Evolutionary conservation across 192 early-diverging fungal genomes (phyloP).

Genomic region (Thamnidium elegans): DNA sequence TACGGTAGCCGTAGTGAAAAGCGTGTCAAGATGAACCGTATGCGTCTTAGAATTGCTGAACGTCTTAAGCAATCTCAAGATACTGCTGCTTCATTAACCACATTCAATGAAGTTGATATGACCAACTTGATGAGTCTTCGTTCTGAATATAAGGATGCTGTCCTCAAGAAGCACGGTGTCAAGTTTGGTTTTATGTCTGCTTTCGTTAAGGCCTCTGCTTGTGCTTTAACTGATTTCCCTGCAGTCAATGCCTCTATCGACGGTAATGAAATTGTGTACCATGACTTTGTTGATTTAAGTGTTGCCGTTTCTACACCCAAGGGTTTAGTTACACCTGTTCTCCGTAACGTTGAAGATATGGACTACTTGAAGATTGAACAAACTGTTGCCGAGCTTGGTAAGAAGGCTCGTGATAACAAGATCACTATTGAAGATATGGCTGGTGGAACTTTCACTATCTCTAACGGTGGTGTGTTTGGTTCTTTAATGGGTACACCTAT

Average conservation of each 20-base stretch:
- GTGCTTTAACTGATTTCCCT: slow-evolving; percentile 87
- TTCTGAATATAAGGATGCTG: slow-evolving; percentile 89
- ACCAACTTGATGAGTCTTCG: slow-evolving; percentile 90
- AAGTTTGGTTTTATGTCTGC: slow-evolving; percentile 99
- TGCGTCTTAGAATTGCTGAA: slow-evolving; percentile 91
- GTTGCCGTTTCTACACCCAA: slow-evolving; percentile 98
- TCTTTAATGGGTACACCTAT: slow-evolving; percentile 97
- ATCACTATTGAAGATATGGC: slow-evolving; percentile 98
- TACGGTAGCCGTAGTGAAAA: slow-evolving; percentile 36
- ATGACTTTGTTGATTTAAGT: slow-evolving; percentile 92
- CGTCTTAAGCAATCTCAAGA: slow-evolving; percentile 97
- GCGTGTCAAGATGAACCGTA: slow-evolving; percentile 93
- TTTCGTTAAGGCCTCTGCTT: slow-evolving; percentile 88
- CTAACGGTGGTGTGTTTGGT: slow-evolving; percentile 98
- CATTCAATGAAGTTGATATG: slow-evolving; percentile 99
- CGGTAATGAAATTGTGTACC: slow-evolving; percentile 87
- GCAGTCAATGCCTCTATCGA: slow-evolving; percentile 95
- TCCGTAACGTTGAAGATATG: slow-evolving; percentile 88
- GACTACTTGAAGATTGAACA: slow-evolving; percentile 89
- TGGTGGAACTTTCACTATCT: slow-evolving; percentile 99
- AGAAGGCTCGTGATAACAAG: slow-evolving; percentile 90
- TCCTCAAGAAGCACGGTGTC: slow-evolving; percentile 91
- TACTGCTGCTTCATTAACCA: slow-evolving; percentile 94
- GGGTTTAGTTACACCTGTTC: slow-evolving; percentile 95
- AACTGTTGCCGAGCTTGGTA: slow-evolving; percentile 82